phyloP scores from a whole-genome alignment of 805 yeast species.

The Wickerhamomyces bovis region DNA sequence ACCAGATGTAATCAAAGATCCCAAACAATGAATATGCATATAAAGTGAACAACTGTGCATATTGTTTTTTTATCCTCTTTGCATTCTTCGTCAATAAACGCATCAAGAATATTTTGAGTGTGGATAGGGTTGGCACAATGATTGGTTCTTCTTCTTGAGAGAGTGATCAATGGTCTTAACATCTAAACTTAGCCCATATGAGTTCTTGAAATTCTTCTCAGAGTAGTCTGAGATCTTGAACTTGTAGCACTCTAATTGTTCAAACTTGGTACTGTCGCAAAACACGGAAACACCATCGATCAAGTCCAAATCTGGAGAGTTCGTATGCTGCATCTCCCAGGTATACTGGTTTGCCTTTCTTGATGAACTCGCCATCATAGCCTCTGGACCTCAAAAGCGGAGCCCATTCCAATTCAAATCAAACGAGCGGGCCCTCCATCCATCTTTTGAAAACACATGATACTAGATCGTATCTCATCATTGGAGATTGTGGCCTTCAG shows the following conservation, averaged over 20 bases:
- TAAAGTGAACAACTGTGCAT: constrained; percentile 30
- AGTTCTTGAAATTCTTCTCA: background rate
- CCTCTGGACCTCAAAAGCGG: constrained; percentile 27
- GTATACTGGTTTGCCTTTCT: constrained; percentile 46
- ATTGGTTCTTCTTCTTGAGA: constrained; percentile 42
- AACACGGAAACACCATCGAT: constrained; percentile 60
- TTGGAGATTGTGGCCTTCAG: constrained; percentile 31
- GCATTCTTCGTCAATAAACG: constrained; percentile 8
- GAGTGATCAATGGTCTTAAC: constrained; percentile 13
- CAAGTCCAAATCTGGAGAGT: constrained; percentile 24
- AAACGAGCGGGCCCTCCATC: constrained; percentile 38
- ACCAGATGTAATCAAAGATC: constrained; percentile 57
- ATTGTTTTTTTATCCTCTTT: constrained; percentile 1
- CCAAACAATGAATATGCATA: constrained; percentile 45
- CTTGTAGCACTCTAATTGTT: constrained; percentile 29
- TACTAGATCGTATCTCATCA: constrained; percentile 37
- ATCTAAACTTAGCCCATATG: background rate
- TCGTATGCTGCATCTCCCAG: constrained; percentile 36
- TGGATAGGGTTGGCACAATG: constrained; percentile 38
- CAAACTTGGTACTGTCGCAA: constrained; percentile 42
- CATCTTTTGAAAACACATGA: constrained; percentile 57
- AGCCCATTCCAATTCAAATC: constrained; percentile 35
- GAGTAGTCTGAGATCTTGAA: constrained; percentile 25
- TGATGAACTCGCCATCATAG: constrained; percentile 42
- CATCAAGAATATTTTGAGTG: constrained; percentile 25